Percentiles rank a stretch among this genome's conserved stretches.
Evolutionary conservation across 306 rosid species (phyloP).

Genomic region (Malus sylvestris): DNA sequence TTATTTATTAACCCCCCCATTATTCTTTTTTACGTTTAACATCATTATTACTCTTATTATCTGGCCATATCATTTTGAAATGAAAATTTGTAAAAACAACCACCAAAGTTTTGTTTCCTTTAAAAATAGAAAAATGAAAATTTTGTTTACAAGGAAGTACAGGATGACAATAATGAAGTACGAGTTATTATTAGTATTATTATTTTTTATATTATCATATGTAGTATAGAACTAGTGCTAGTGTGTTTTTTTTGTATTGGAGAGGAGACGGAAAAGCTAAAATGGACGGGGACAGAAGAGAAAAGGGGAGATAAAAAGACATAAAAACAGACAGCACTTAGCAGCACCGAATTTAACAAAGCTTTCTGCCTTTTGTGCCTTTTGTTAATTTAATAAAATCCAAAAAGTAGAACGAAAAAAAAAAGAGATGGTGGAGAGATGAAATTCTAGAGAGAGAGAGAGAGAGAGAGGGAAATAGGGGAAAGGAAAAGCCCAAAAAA

Average conservation of each 20-base stretch:
- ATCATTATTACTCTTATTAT: background rate
- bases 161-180: no score
- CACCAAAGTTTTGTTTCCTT: background rate
- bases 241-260: background rate
- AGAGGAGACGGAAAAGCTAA: background rate
- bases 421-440: constrained; percentile 13
- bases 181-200: background rate
- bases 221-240: background rate
- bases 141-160: background rate
- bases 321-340: background rate
- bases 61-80: no score
- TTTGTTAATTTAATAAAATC: background rate
- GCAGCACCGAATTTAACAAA: background rate
- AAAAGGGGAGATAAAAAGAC: constrained; percentile 5
- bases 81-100: background rate
- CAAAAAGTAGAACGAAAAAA: background rate
- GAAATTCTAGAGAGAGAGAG: constrained; percentile 24
- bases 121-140: no score
- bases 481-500: constrained; percentile 4
- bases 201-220: background rate
- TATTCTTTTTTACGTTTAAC: background rate
- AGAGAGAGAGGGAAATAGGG: background rate
- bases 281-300: constrained; percentile 3
- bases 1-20: background rate
- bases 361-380: background rate